Conservation (phyloP, 495 filamentous ascomycete species). For the Jackrogersella minutella region DNA sequence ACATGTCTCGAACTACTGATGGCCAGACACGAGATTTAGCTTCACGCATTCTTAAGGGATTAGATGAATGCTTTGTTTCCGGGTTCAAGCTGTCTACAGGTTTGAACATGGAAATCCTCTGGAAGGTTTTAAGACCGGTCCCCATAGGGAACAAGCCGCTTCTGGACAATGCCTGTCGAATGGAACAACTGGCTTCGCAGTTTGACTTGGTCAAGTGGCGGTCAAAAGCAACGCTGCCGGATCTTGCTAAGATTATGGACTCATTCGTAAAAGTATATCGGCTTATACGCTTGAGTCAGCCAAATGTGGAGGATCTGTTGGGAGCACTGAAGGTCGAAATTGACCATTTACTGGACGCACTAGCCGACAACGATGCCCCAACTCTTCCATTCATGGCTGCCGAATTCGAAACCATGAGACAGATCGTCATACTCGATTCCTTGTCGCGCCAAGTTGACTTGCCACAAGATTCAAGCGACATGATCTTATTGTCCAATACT, state of each 20-base stretch:
- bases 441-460: constrained; percentile 33
- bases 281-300: constrained; percentile 53
- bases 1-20: constrained; percentile 31
- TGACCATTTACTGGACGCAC: constrained; percentile 57
- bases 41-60: constrained; percentile 37
- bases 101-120: constrained; percentile 84
- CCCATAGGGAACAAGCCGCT: constrained; percentile 50
- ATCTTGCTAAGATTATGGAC: constrained; percentile 56
- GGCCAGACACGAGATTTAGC: constrained; percentile 41
- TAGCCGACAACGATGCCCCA: constrained; percentile 49
- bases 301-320: constrained; percentile 55
- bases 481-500: constrained; percentile 55
- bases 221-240: constrained; percentile 51
- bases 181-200: constrained; percentile 74
- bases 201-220: constrained; percentile 74
- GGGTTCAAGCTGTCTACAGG: constrained; percentile 74
- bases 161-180: constrained; percentile 63
- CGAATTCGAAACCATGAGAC: constrained; percentile 72
- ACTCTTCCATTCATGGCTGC: constrained; percentile 63
- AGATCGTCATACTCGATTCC: constrained; percentile 62
- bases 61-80: constrained; percentile 54
- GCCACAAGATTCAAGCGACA: constrained; percentile 38
- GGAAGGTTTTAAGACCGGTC: constrained; percentile 70
- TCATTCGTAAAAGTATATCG: constrained; percentile 62
- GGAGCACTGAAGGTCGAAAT: constrained; percentile 66